These are phyloP conservation scores for Phytophthora parvispora DNA, from an alignment of 352 stramenopile species.

Conservation along the genomic window DNA sequence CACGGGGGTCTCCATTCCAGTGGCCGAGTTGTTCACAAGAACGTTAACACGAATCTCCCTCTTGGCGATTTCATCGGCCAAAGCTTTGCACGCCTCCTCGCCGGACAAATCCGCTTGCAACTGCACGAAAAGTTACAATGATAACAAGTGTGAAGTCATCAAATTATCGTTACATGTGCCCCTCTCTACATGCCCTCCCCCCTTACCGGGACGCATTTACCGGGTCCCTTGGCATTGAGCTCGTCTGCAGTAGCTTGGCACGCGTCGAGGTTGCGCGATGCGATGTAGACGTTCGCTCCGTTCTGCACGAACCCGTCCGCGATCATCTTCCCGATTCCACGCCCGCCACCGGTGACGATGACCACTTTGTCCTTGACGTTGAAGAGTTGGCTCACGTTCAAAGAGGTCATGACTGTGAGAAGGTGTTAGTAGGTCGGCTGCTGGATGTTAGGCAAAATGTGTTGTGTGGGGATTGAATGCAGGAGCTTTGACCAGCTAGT, in stretches of 20 bases:
- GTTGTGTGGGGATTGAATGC: too few relatives aligned
- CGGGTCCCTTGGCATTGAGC: constrained; percentile 64
- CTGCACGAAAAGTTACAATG: too few relatives aligned
- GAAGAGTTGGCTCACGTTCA: constrained; percentile 66
- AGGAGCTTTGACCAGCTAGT: too few relatives aligned
- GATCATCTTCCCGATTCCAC: constrained; percentile 97
- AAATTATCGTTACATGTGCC: too few relatives aligned
- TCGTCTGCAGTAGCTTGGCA: constrained; percentile 78
- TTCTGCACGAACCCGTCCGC: constrained; percentile 93
- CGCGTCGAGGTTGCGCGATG: constrained; percentile 84
- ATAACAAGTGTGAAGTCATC: neutral
- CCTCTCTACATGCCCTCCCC: too few relatives aligned
- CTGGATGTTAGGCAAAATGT: too few relatives aligned
- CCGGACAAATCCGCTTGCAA: constrained; percentile 38
- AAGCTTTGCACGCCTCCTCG: constrained; percentile 39
- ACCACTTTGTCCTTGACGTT: constrained; percentile 80
- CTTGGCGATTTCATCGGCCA: constrained; percentile 80
- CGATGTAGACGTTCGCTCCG: constrained; percentile 94
- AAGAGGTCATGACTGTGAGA: constrained; percentile 23
- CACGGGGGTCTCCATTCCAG: constrained; percentile 20
- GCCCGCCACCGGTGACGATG: constrained; percentile 94
- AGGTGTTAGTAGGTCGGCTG: too few relatives aligned
- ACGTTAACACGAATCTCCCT: constrained; percentile 87
- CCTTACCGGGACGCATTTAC: constrained; percentile 68
- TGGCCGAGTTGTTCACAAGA: constrained; percentile 95